These are phyloP conservation scores for Auriculariales sp. DNA, from an alignment of 768 basidiomycete genomes.

Conservation along the genomic window DNA sequence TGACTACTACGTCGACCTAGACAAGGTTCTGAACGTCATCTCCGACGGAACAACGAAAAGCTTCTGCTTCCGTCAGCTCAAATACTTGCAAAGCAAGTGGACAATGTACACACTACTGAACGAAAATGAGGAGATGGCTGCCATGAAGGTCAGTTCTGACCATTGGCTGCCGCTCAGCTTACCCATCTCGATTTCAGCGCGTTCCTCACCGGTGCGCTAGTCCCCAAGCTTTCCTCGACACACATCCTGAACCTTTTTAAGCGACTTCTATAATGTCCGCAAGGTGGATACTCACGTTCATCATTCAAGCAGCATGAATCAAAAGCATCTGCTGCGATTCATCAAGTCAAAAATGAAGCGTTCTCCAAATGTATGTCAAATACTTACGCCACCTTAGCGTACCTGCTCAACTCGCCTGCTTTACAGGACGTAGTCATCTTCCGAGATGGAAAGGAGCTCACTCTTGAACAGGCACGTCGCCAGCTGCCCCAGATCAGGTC, in stretches of 20 bases:
- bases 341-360: slow-evolving; percentile 98
- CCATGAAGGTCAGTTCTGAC: slow-evolving; percentile 73
- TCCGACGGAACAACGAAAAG: slow-evolving; percentile 93
- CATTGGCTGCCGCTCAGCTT: no score
- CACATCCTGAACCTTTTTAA: no score
- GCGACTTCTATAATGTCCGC: slow-evolving; percentile 94
- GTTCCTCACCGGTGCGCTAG: no score
- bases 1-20: slow-evolving; percentile 94
- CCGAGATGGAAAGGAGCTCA: slow-evolving; percentile 81
- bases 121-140: slow-evolving; percentile 84
- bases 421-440: slow-evolving; percentile 95
- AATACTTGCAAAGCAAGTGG: slow-evolving; percentile 87
- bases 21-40: slow-evolving; percentile 80
- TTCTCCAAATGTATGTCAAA: slow-evolving; percentile 55
- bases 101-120: slow-evolving; percentile 85
- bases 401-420: no score
- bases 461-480: slow-evolving; percentile 53
- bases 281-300: slow-evolving; percentile 99
- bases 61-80: slow-evolving; percentile 82
- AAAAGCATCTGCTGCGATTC: slow-evolving; percentile 94
- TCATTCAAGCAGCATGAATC: slow-evolving; percentile 98
- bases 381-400: no score
- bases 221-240: no score
- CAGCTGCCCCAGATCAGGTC: neutral
- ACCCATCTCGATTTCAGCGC: no score